Evolutionary conservation across 2,329 filamentous ascomycete species (phyloP), one percentile per base, ranked within the genome.

Genomic region (Aspergillus uvarum): DNA sequence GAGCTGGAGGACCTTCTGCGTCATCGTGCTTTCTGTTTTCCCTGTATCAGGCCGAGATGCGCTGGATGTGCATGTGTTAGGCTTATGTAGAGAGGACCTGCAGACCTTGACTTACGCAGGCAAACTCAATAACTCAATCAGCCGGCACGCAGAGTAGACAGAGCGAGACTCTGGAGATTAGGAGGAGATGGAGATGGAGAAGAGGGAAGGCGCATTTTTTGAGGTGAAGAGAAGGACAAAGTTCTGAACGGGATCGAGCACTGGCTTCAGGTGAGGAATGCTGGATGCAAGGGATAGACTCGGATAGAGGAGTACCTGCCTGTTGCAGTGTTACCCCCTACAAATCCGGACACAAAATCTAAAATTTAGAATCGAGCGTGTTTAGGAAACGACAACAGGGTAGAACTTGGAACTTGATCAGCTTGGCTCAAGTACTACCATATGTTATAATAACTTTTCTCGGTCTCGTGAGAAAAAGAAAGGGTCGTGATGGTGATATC

Each of bases 1-100:
- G 16, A 76, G 67, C 29, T 64, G 70, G 38, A 77, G 67, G 52
- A 67, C 56, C 22, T 57, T 62, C 53, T 63, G 63, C 16, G 66
- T 58, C 67, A 71, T 70, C 12, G 54, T 47, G 26, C 16, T 19
- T 26, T 19, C 16, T 7, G 11, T 7, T 19, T 42, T 14, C 42
- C 14, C n/a, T 48, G 19, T 10, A 3, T 44, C 16, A 8, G 38
- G 14, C 5, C n/a, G 6, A 19, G 38, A 4, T 44, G 38, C 16
- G 38, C 26, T 29, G 12, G 11, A 5, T 35, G 12, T 35, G 12
- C 5, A 35, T 19, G 14, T 35, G 11, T 35, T 35, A 35, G 32
- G 32, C 3, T 44, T 3, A 19, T 3, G 14, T n/a, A 7, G 6
- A 44, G 4, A 7, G n/a, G 16, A 19, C 4, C 14, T 44, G 14